Evolutionary conservation across 768 basidiomycete genomes (phyloP).

Genomic region (Lactarius pseudohatsudake): DNA sequence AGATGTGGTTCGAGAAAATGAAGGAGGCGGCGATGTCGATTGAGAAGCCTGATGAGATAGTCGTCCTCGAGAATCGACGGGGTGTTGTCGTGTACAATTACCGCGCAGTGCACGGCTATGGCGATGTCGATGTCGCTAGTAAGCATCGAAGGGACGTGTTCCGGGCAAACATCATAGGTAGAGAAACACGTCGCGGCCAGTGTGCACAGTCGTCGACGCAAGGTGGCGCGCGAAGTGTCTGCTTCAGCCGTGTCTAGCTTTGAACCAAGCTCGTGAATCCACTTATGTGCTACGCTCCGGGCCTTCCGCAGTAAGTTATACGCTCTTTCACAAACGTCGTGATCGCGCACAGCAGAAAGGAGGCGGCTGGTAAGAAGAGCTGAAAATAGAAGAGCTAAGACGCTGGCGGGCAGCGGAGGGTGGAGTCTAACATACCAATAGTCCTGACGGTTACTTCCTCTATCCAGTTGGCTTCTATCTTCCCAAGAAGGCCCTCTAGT

Average conservation of each 20-base stretch:
- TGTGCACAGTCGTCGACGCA: background rate
- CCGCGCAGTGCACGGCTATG: conserved; percentile 7
- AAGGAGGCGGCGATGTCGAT: background rate
- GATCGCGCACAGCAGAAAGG: too few relatives aligned
- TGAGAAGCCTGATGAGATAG: conserved; percentile 1
- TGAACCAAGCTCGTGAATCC: background rate
- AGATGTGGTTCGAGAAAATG: conserved; percentile 2
- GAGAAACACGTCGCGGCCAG: conserved; percentile 14
- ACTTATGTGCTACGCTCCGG: background rate
- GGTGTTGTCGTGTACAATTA: background rate
- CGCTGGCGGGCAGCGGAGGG: too few relatives aligned
- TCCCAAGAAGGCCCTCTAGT: conserved; percentile 37
- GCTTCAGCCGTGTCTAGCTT: background rate
- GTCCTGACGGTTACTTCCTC: background rate
- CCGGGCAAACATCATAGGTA: background rate
- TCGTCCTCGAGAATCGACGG: background rate
- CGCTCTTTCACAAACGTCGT: background rate
- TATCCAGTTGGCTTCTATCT: conserved; percentile 44
- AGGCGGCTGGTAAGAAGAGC: too few relatives aligned
- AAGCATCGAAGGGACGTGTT: background rate
- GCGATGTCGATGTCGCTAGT: background rate
- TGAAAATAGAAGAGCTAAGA: too few relatives aligned
- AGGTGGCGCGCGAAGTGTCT: background rate
- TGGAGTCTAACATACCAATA: too few relatives aligned
- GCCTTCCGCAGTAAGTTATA: background rate